These are phyloP conservation scores for Colletotrichum spinosum DNA, from an alignment of 2,329 filamentous ascomycete genomes.

Conservation along the genomic window DNA sequence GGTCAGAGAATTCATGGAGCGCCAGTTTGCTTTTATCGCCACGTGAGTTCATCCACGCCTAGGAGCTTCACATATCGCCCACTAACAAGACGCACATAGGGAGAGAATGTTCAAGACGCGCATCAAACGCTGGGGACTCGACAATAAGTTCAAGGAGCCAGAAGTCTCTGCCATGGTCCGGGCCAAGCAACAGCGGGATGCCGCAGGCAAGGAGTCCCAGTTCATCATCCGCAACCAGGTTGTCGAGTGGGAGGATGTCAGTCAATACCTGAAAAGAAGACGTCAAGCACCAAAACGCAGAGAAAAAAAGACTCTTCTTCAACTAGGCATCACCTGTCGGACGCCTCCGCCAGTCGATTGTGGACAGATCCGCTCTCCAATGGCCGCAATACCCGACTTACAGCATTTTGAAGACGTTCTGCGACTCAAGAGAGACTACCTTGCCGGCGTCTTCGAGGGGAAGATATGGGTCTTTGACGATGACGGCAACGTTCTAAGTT, in stretches of 20 bases:
- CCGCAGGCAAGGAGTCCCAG: neutral
- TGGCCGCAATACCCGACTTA: too few species aligned
- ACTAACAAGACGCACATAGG: neutral
- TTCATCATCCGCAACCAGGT: slow-evolving; percentile 16
- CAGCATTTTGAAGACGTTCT: too few species aligned
- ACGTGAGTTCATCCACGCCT: neutral
- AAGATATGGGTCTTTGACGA: too few species aligned
- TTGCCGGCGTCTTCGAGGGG: too few species aligned
- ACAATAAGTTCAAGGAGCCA: slow-evolving; percentile 27
- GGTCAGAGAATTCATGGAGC: slow-evolving; percentile 24
- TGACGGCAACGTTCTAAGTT: too few species aligned
- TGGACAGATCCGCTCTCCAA: too few species aligned
- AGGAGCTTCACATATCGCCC: too few species aligned
- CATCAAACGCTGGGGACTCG: slow-evolving; percentile 13
- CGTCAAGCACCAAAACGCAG: neutral
- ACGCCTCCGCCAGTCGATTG: too few species aligned
- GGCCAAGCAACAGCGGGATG: slow-evolving; percentile 12
- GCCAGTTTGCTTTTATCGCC: slow-evolving; percentile 9
- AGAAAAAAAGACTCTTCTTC: fast-evolving
- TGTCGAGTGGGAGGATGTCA: slow-evolving; percentile 4
- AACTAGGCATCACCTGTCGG: too few species aligned
- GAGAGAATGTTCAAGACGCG: slow-evolving; percentile 24
- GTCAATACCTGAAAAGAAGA: slow-evolving; percentile 2
- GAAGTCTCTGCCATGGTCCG: slow-evolving; percentile 13
- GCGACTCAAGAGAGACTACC: too few species aligned